Evolutionary conservation across 208 protist species (phyloP).

Genomic region (Chromosphaera perkinsii): DNA sequence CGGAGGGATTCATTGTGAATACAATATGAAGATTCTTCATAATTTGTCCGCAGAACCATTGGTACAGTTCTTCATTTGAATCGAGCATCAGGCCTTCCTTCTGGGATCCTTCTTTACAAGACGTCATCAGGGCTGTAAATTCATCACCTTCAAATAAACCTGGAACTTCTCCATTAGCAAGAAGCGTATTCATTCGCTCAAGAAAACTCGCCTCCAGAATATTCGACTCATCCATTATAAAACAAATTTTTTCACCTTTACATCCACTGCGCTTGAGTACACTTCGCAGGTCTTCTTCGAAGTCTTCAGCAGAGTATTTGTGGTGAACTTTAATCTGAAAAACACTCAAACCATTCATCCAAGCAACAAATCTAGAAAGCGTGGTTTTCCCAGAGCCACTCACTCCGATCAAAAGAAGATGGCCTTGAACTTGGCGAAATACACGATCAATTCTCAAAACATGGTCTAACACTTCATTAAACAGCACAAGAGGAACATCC

Average conservation of each 20-base stretch:
- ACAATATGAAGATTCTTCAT: slow-evolving; percentile 95
- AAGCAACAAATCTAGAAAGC: slow-evolving; percentile 92
- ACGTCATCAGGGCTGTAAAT: slow-evolving; percentile 81
- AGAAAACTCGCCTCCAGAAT: slow-evolving; percentile 94
- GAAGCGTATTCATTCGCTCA: slow-evolving; percentile 98
- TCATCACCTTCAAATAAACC: slow-evolving; percentile 97
- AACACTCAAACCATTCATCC: slow-evolving; percentile 88
- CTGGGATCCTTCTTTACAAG: slow-evolving; percentile 58
- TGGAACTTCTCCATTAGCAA: slow-evolving; percentile 94
- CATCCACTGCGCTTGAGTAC: slow-evolving; percentile 88
- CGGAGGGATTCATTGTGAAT: slow-evolving; percentile 98
- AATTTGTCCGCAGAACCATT: slow-evolving; percentile 88
- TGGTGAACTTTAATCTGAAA: slow-evolving; percentile 92
- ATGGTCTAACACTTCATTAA: slow-evolving; percentile 95
- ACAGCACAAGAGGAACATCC: slow-evolving; percentile 91
- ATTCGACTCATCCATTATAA: slow-evolving; percentile 99
- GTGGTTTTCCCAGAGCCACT: slow-evolving; percentile 96
- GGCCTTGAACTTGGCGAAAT: slow-evolving; percentile 90
- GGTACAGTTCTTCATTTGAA: slow-evolving; percentile 85
- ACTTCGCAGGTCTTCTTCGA: slow-evolving; percentile 92
- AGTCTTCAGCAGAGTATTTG: slow-evolving; percentile 89
- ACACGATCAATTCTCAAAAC: slow-evolving; percentile 96
- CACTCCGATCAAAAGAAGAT: slow-evolving; percentile 89
- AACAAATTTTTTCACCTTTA: slow-evolving; percentile 92
- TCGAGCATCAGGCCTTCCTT: slow-evolving; percentile 44